phyloP scores from a whole-genome alignment of 2,329 filamentous ascomycete species.

The Alternaria ethzedia region DNA sequence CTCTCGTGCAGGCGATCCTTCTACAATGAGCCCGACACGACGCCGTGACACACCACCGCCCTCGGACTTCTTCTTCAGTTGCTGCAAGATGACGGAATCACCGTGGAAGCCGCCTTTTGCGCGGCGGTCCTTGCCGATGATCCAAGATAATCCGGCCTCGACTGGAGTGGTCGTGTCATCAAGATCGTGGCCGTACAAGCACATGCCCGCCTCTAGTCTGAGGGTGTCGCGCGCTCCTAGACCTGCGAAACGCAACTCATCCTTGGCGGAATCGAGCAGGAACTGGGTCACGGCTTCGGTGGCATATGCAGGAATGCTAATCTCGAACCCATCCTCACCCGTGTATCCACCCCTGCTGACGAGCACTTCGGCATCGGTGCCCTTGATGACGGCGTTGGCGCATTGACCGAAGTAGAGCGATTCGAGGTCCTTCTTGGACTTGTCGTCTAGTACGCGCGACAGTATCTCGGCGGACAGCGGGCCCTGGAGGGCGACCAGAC shows the following conservation, averaged over 20 bases:
- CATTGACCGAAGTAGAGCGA: constrained; percentile 83
- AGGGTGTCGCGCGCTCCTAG: constrained; percentile 91
- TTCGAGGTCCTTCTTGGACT: constrained; percentile 50
- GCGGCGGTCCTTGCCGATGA: constrained; percentile 81
- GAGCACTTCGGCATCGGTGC: constrained; percentile 65
- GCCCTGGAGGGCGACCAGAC: constrained; percentile 88
- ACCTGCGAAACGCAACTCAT: constrained; percentile 79
- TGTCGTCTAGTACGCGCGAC: constrained; percentile 63
- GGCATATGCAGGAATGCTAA: constrained; percentile 76
- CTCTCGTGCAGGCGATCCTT: constrained; percentile 88
- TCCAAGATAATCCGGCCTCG: constrained; percentile 74
- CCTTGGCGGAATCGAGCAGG: constrained; percentile 67
- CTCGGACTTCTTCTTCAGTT: constrained; percentile 77
- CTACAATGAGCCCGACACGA: constrained; percentile 80
- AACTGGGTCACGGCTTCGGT: constrained; percentile 71
- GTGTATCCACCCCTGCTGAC: constrained; percentile 94
- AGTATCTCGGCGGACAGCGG: constrained; percentile 77
- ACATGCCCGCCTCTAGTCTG: constrained; percentile 96
- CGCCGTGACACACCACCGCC: constrained; percentile 73
- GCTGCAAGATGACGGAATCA: constrained; percentile 74
- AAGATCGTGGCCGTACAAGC: constrained; percentile 98
- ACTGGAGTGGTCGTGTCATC: constrained; percentile 77
- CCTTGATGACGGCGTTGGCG: constrained; percentile 68
- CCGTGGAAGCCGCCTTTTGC: constrained; percentile 81
- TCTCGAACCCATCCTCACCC: constrained; percentile 97